Conservation (phyloP, 2,329 filamentous ascomycete genomes). For the Aspergillus glaucus region DNA sequence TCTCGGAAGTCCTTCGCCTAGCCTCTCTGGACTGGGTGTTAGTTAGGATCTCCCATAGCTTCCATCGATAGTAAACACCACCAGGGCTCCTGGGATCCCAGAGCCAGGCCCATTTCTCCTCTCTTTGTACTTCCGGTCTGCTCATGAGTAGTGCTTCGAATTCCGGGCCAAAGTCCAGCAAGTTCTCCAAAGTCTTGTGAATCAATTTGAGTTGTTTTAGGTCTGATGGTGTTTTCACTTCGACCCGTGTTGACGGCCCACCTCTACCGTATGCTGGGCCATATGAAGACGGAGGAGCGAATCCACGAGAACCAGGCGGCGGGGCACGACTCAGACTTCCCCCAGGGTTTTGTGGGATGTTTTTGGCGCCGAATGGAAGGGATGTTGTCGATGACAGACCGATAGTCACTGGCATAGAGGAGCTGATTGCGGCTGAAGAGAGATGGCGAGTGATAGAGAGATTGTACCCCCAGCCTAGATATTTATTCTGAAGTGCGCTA, state of each 20-base stretch:
- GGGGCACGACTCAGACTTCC: slow-evolving; percentile 45
- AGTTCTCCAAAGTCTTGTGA: slow-evolving; percentile 75
- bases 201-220: slow-evolving; percentile 75
- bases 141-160: slow-evolving; percentile 93
- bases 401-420: slow-evolving; percentile 44
- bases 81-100: slow-evolving; percentile 76
- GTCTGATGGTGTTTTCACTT: slow-evolving; percentile 69
- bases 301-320: slow-evolving; percentile 51
- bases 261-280: slow-evolving; percentile 42
- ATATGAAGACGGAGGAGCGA: slow-evolving; percentile 72
- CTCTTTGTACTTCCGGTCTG: slow-evolving; percentile 70
- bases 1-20: slow-evolving; percentile 43
- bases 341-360: slow-evolving; percentile 46
- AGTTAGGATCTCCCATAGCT: slow-evolving; percentile 79
- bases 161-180: slow-evolving; percentile 73
- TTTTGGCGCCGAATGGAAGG: slow-evolving; percentile 73
- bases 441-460: slow-evolving; percentile 74
- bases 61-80: slow-evolving; percentile 89
- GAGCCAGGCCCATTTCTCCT: slow-evolving; percentile 90
- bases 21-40: slow-evolving; percentile 44
- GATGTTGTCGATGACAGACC: slow-evolving; percentile 46
- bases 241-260: slow-evolving; percentile 55
- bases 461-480: slow-evolving; percentile 78
- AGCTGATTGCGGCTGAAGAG: slow-evolving; percentile 64
- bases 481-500: slow-evolving; percentile 71